phyloP scores from a whole-genome alignment of 495 filamentous ascomycete genomes.

The Articulospora tetracladia region DNA sequence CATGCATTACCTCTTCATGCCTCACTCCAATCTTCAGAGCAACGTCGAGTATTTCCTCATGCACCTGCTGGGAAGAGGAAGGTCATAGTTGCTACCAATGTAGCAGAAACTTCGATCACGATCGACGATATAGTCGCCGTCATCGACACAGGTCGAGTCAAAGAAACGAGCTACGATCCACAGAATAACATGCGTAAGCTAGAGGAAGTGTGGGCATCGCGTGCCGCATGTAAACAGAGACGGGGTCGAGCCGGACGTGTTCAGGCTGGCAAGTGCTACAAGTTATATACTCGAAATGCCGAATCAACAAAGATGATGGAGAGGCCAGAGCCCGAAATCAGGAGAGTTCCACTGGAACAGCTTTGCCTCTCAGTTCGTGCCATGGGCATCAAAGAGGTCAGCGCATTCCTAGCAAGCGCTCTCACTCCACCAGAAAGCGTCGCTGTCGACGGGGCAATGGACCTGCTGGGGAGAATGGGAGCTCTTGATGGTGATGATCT shows the following conservation, averaged over 20 bases:
- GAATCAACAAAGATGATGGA: conserved; percentile 79
- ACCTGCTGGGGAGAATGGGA: conserved; percentile 76
- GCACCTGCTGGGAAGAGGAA: conserved; percentile 80
- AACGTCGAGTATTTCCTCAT: conserved; percentile 76
- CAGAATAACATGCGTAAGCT: conserved; percentile 92
- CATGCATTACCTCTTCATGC: conserved; percentile 89
- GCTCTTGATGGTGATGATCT: conserved; percentile 80
- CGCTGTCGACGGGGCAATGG: conserved; percentile 81
- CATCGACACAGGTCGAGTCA: conserved; percentile 91
- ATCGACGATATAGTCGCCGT: conserved; percentile 97
- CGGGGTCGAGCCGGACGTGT: conserved; percentile 93
- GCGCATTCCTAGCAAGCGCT: conserved; percentile 76
- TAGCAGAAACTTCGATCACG: conserved; percentile 97
- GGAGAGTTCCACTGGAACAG: conserved; percentile 88
- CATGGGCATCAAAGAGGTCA: conserved; percentile 84
- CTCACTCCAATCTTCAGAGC: conserved; percentile 80
- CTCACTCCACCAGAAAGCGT: conserved; percentile 81
- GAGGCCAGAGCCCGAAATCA: conserved; percentile 89
- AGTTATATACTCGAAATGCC: conserved; percentile 82
- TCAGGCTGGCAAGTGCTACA: conserved; percentile 87
- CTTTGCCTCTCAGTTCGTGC: conserved; percentile 90
- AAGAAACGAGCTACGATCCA: conserved; percentile 92
- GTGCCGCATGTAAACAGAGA: conserved; percentile 94
- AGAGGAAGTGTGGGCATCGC: conserved; percentile 91
- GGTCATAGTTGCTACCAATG: conserved; percentile 90